Evolutionary conservation across 306 rosid species (phyloP).

Genomic region (Casuarina glauca): DNA sequence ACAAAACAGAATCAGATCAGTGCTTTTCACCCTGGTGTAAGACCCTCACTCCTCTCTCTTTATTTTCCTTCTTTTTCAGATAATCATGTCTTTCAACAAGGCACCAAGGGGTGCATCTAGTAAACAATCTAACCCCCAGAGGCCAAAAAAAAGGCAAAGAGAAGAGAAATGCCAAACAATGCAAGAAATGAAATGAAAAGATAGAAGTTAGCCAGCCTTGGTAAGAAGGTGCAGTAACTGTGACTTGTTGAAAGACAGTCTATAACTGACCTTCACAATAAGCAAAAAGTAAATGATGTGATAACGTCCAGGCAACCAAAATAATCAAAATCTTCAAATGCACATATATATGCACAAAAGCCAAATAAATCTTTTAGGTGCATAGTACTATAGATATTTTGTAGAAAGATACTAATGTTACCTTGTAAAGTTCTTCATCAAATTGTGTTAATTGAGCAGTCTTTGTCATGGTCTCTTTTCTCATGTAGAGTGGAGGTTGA

Average conservation of each 20-base stretch:
- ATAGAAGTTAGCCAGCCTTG: background rate
- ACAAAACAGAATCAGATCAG: background rate
- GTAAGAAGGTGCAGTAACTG: background rate
- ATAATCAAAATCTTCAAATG: conserved; percentile 4
- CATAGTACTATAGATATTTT: conserved; percentile 1
- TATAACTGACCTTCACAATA: background rate
- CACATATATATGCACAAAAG: background rate
- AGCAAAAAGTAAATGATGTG: background rate
- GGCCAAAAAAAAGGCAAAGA: background rate
- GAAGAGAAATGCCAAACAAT: background rate
- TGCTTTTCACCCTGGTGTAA: background rate
- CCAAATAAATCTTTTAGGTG: conserved; percentile 5
- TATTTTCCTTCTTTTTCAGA: background rate
- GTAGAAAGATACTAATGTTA: conserved; percentile 28
- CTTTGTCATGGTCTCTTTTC: conserved; percentile 86
- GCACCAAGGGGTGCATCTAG: background rate
- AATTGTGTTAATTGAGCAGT: conserved; percentile 97
- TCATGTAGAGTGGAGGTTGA: conserved; percentile 96
- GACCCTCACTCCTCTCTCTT: background rate
- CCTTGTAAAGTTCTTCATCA: conserved; percentile 97
- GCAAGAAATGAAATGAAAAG: background rate
- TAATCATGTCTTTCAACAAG: background rate
- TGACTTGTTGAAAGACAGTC: background rate
- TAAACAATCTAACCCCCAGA: background rate
- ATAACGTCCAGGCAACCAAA: background rate